Percentiles rank a stretch among this genome's conserved stretches.
Evolutionary conservation across 306 rosid species (phyloP).

Genomic region (Pterocarpus santalinus): DNA sequence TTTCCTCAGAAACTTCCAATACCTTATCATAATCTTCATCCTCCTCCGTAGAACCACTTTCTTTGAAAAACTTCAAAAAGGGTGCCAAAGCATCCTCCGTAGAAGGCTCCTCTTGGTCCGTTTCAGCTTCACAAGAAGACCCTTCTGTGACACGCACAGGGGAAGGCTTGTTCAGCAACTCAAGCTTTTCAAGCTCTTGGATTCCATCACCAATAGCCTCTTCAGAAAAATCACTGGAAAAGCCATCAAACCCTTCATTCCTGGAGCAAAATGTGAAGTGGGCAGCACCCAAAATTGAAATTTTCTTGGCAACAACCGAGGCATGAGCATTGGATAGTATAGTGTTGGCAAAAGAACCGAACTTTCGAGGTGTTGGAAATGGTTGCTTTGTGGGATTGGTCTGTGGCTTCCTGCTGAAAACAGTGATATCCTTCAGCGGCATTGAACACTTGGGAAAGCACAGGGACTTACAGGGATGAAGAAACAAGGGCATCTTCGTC

Average conservation of each 20-base stretch:
- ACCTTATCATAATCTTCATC: constrained; percentile 51
- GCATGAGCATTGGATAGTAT: constrained; percentile 25
- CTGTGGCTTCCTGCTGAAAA: constrained; percentile 39
- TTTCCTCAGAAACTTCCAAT: constrained; percentile 56
- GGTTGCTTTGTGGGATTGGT: constrained; percentile 29
- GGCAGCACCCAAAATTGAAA: constrained; percentile 50
- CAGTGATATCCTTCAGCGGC: constrained; percentile 23
- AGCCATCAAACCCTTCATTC: constrained; percentile 63
- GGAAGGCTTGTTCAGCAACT: constrained; percentile 78
- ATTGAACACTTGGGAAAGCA: constrained; percentile 45
- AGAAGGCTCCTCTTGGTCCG: constrained; percentile 48
- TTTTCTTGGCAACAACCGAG: constrained; percentile 54
- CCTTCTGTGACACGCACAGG: constrained; percentile 57
- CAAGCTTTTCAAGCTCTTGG: constrained; percentile 70
- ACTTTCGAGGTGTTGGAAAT: constrained; percentile 34
- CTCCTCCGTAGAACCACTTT: constrained; percentile 55
- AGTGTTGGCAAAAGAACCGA: constrained; percentile 38
- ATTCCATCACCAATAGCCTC: constrained; percentile 50
- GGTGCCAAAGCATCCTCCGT: constrained; percentile 81
- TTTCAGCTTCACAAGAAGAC: constrained; percentile 55
- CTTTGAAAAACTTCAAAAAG: constrained; percentile 85
- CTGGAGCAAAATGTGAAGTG: constrained; percentile 65
- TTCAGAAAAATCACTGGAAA: constrained; percentile 60
- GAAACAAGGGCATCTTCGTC: constrained; percentile 63
- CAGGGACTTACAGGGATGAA: constrained; percentile 61